A percentile compares a stretch with the other conserved stretches of the same genome.
Conservation (phyloP, 1,284 basidiomycete genomes). For the Boletellus sp. region DNA sequence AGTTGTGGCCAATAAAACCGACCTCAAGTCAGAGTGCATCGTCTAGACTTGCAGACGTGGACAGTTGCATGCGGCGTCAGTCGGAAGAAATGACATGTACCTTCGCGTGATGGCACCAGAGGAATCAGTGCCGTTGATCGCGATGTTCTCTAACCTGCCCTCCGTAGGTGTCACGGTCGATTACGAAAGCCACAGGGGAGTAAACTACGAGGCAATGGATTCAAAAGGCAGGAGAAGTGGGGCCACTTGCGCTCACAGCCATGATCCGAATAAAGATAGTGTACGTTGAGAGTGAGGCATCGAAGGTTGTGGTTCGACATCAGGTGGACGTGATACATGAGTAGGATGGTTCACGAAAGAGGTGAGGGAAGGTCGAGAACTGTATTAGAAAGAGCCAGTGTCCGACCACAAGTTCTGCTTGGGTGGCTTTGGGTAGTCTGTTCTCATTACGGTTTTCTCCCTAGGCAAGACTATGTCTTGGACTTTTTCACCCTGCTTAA, state of each 20-base stretch:
- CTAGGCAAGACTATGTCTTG: conserved; percentile 55
- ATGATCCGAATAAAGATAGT: too few species aligned
- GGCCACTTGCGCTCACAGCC: neutral
- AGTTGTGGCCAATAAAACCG: too few species aligned
- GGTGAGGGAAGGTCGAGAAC: neutral
- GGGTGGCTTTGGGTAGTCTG: conserved; percentile 24
- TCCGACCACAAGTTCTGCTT: conserved; percentile 30
- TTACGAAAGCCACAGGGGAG: too few species aligned
- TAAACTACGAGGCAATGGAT: neutral
- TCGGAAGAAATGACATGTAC: too few species aligned
- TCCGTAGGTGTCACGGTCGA: too few species aligned
- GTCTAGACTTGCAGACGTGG: too few species aligned
- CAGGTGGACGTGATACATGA: conserved; percentile 1
- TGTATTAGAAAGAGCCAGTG: conserved; percentile 10
- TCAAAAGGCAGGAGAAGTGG: neutral
- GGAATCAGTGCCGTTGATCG: too few species aligned
- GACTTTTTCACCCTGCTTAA: conserved; percentile 74
- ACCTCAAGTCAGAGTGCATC: too few species aligned
- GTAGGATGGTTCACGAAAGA: neutral
- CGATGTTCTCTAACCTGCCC: too few species aligned
- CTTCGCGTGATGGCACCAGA: too few species aligned
- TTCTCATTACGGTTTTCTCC: conserved; percentile 36
- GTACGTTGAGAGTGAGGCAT: neutral
- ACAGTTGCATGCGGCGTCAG: too few species aligned
- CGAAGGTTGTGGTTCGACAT: neutral